Conservation (phyloP, 1,139 yeast genomes). For the Yamadazyma mexicana region DNA sequence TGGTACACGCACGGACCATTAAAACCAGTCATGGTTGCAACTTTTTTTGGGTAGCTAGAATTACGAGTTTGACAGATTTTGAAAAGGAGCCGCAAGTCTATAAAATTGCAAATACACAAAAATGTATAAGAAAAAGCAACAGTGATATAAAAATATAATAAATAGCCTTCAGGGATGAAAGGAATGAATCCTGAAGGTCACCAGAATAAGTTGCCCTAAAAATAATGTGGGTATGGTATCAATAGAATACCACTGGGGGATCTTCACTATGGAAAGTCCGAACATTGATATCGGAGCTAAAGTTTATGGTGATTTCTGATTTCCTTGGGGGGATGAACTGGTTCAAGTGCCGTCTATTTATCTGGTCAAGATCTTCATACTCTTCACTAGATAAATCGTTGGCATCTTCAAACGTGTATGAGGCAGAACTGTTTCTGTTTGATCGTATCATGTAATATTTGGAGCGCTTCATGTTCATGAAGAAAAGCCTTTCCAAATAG, state of each 20-base stretch:
- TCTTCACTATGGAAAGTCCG: conserved; percentile 1
- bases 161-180: too few relatives aligned
- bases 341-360: conserved; percentile 1
- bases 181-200: too few relatives aligned
- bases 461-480: conserved; percentile 2
- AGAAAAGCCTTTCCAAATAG: neutral
- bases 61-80: neutral
- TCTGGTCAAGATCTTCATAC: neutral
- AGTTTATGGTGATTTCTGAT: neutral
- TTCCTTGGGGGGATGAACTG: neutral
- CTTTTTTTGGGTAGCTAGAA: neutral
- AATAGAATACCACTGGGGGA: conserved; percentile 1
- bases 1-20: neutral
- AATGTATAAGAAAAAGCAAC: too few relatives aligned
- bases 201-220: too few relatives aligned
- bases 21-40: neutral
- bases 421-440: neutral
- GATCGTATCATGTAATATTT: conserved; percentile 1
- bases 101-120: neutral
- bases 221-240: too few relatives aligned
- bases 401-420: neutral
- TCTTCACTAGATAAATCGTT: conserved; percentile 3
- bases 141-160: too few relatives aligned
- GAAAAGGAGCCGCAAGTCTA: neutral
- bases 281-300: neutral